phyloP scores from a whole-genome alignment of 2,329 filamentous ascomycete genomes.

The Neonectria neomacrospora region DNA sequence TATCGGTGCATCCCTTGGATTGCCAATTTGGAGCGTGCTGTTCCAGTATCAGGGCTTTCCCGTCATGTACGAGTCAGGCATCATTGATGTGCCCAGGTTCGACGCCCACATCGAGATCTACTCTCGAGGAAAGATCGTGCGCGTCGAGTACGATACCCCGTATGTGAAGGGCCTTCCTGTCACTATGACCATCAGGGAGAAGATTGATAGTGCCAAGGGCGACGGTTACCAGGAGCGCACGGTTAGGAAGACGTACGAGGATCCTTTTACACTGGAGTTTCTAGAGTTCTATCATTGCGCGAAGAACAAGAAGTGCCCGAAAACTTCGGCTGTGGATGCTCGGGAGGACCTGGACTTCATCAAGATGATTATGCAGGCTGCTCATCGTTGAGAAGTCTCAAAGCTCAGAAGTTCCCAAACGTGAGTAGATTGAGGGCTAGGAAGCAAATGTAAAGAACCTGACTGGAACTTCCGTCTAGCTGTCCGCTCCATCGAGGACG shows the following conservation, averaged over 20 bases:
- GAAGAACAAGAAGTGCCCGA: slow-evolving; percentile 40
- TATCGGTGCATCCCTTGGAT: slow-evolving; percentile 15
- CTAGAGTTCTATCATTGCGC: slow-evolving; percentile 38
- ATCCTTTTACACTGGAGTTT: slow-evolving; percentile 50
- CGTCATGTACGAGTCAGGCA: slow-evolving; percentile 65
- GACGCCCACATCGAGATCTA: slow-evolving; percentile 63
- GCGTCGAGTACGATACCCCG: slow-evolving; percentile 64
- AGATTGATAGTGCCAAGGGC: slow-evolving; percentile 35
- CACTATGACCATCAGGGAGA: slow-evolving; percentile 56
- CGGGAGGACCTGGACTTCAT: slow-evolving; percentile 25
- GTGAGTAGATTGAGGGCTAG: no score
- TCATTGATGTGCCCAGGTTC: slow-evolving; percentile 62
- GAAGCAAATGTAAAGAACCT: no score
- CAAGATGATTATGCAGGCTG: slow-evolving; percentile 26
- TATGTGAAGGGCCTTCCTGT: slow-evolving; percentile 63
- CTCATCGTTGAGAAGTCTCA: no score
- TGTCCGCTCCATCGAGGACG: no score
- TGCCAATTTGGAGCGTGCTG: slow-evolving; percentile 37
- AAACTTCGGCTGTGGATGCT: slow-evolving; percentile 48
- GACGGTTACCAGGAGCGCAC: slow-evolving; percentile 43
- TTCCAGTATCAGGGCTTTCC: slow-evolving; percentile 51
- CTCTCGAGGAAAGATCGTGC: slow-evolving; percentile 61
- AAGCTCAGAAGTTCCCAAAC: no score
- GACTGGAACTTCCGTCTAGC: no score
- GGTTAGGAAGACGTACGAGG: slow-evolving; percentile 55